Conservation (phyloP, 805 yeast species). For the Millerozyma miso region DNA sequence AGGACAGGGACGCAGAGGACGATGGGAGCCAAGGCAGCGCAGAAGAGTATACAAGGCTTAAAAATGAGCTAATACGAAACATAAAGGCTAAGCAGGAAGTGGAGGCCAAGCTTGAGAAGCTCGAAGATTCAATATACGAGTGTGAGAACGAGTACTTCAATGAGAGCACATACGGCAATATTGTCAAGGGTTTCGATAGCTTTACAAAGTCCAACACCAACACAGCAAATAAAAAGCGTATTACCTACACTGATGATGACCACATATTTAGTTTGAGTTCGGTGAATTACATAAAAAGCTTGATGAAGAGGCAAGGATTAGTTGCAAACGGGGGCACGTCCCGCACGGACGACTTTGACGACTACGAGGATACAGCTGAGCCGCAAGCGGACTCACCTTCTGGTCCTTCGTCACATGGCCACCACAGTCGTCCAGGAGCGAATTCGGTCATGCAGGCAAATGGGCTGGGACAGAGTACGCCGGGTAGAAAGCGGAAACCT, state of each 20-base stretch:
- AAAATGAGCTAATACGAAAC: conserved; percentile 61
- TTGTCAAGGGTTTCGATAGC: conserved; percentile 87
- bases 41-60: conserved; percentile 61
- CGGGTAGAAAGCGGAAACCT: conserved; percentile 24
- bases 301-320: conserved; percentile 46
- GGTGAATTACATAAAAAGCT: conserved; percentile 57
- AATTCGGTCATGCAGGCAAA: background rate
- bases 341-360: conserved; percentile 31
- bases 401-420: background rate
- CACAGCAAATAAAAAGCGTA: conserved; percentile 42
- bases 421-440: background rate
- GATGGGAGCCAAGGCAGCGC: conserved; percentile 6
- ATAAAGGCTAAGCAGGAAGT: conserved; percentile 57
- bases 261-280: conserved; percentile 77
- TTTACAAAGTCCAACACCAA: conserved; percentile 49
- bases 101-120: conserved; percentile 55
- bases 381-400: conserved; percentile 8
- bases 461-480: conserved; percentile 9
- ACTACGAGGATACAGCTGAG: conserved; percentile 34
- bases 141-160: conserved; percentile 75
- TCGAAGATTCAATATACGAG: conserved; percentile 77
- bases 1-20: conserved; percentile 5
- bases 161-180: conserved; percentile 70
- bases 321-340: conserved; percentile 20
- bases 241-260: conserved; percentile 65